Percentiles rank a stretch among this genome's conserved stretches.
phyloP scores from a whole-genome alignment of 2,329 filamentous ascomycete genomes.

The Thielaviopsis punctulata region DNA sequence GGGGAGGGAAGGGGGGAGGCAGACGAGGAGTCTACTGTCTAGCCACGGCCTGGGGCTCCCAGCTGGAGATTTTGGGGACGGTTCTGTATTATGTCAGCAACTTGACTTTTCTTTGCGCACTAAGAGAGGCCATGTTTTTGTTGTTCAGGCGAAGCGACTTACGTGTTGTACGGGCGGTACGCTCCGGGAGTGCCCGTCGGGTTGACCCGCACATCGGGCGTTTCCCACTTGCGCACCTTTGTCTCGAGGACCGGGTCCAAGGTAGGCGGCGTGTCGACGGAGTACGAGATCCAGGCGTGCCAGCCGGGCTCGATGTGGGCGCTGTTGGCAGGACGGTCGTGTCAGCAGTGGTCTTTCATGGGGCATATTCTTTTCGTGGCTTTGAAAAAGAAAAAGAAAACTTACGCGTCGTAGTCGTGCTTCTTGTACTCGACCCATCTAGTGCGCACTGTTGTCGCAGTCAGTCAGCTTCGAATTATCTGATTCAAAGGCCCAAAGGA shows the following conservation, averaged over 20 bases:
- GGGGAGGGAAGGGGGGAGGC: not conserved
- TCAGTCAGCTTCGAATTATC: not conserved
- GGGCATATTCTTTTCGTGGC: not conserved
- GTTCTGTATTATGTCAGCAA: constrained; percentile 20
- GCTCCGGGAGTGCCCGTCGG: constrained; percentile 59
- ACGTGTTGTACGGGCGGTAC: constrained; percentile 94
- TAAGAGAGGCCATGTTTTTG: not conserved
- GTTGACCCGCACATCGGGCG: constrained; percentile 52
- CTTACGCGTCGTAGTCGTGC: constrained; percentile 54
- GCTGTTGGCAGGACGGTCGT: not conserved
- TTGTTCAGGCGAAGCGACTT: constrained; percentile 26
- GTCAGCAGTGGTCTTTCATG: not conserved
- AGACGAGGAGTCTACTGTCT: constrained; percentile 14
- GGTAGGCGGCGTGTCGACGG: constrained; percentile 70
- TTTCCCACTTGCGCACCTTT: constrained; percentile 58
- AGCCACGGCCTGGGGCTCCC: constrained; percentile 27
- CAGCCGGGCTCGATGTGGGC: constrained; percentile 87
- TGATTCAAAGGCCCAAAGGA: not conserved
- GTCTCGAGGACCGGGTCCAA: constrained; percentile 56
- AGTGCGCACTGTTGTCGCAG: constrained; percentile 51
- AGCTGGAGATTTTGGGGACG: constrained; percentile 35
- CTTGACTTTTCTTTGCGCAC: not conserved
- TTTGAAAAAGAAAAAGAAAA: not conserved
- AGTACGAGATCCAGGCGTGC: constrained; percentile 96
- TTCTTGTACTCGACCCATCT: constrained; percentile 96